Conservation (phyloP, 257 asterid genomes). For the Verbena officinalis region DNA sequence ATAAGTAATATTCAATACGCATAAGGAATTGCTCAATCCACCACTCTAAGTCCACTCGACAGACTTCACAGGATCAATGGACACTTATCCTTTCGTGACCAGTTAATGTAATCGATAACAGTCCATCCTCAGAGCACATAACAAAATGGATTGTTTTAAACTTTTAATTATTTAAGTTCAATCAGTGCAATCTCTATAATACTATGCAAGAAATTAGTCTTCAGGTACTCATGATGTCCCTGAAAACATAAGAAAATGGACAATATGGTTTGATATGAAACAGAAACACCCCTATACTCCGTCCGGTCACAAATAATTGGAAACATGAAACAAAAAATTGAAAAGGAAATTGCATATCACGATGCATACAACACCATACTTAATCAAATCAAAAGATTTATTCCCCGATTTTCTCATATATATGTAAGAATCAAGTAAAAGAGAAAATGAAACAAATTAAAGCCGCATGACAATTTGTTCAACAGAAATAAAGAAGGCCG, state of each 20-base stretch:
- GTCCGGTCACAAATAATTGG: background rate
- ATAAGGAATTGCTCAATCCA: conserved; percentile 6
- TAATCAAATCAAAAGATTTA: background rate
- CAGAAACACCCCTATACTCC: background rate
- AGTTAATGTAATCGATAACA: background rate
- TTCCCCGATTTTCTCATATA: background rate
- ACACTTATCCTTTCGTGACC: background rate
- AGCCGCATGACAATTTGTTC: too few relatives aligned
- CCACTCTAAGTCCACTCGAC: background rate
- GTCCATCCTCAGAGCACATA: background rate
- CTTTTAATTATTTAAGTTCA: background rate
- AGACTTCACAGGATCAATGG: background rate
- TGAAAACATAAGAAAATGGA: background rate
- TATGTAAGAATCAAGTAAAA: background rate
- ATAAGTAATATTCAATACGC: background rate
- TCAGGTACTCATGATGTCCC: background rate
- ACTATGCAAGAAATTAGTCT: conserved; percentile 4
- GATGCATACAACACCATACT: conserved; percentile 7
- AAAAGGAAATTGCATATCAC: background rate
- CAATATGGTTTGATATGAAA: background rate
- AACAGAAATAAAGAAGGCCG: background rate
- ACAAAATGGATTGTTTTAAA: background rate
- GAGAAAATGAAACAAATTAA: too few relatives aligned
- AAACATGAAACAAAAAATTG: background rate
- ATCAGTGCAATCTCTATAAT: background rate